phyloP scores from a whole-genome alignment of 768 basidiomycete species.

The Boletus vinaceobasis region DNA sequence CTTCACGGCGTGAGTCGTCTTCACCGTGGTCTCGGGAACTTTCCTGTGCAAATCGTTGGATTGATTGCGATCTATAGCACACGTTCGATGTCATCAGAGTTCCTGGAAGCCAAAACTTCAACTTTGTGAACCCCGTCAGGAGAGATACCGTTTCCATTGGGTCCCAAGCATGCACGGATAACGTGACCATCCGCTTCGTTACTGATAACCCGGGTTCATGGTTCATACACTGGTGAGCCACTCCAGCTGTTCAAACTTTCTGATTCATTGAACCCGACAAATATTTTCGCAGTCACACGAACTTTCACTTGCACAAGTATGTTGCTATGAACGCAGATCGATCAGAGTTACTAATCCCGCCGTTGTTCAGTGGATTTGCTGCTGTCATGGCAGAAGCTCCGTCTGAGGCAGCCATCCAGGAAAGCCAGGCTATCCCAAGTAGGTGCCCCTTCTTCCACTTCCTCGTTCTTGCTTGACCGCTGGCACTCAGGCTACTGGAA shows the following conservation, averaged over 20 bases:
- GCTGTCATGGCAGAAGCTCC: conserved; percentile 21
- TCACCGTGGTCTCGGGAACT: background rate
- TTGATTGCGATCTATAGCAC: conserved; percentile 29
- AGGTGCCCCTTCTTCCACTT: background rate
- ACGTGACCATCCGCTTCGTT: conserved; percentile 56
- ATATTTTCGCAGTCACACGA: conserved; percentile 13
- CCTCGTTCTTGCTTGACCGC: background rate
- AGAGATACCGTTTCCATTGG: conserved; percentile 47
- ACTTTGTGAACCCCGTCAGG: conserved; percentile 48
- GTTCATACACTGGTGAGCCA: conserved; percentile 21
- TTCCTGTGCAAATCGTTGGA: background rate
- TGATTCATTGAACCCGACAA: background rate
- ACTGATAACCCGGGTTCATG: conserved; percentile 54
- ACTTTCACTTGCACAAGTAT: conserved; percentile 21
- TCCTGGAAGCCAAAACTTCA: conserved; percentile 36
- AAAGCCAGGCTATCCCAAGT: conserved; percentile 17
- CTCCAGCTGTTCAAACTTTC: background rate
- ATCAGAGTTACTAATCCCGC: background rate
- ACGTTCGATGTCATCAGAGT: conserved; percentile 40
- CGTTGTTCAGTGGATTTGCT: conserved; percentile 17
- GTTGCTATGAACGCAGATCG: conserved; percentile 3
- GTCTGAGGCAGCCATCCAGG: conserved; percentile 6
- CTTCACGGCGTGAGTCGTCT: conserved; percentile 18
- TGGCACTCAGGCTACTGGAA: conserved; percentile 8
- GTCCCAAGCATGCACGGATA: conserved; percentile 30